Evolutionary conservation across 2,329 filamentous ascomycete species (phyloP), one percentile per base, ranked within the genome.

Genomic region (Aspergillus pseudotamarii): DNA sequence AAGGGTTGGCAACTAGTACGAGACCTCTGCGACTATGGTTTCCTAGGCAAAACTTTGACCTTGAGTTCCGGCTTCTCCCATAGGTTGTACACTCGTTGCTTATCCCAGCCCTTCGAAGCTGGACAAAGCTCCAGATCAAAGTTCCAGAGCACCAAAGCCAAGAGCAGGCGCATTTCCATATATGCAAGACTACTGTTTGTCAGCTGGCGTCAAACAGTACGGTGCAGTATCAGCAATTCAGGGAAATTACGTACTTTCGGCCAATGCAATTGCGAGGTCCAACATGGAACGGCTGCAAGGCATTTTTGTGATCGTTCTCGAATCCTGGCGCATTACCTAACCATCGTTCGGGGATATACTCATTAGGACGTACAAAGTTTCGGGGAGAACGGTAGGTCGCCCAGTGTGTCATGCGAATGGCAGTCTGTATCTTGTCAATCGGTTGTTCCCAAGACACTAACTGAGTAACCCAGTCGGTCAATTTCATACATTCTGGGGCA

Each of bases 141-240:
- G 57, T 80, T 81, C 72, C 75, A 84, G 1, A 85, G 65, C 19
- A 85, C 67, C 4, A 78, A 77, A 0, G 78, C 76, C n/a, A 85
- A 67, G 45, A 84, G 78, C 9, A 83, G 70, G 3, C 82, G 75
- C 75, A 84, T 80, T 66, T 85, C 82, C 23, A 80, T 72, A 57
- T 82, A 83, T 1, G 82, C 81, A 36, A 85, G 71, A 56, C 80
- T 83, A 23, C 4, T 23, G 16, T 32, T 57, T 14, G 23, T 59
- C 51, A 61, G 55, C 28, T 12, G 32, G 2, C 9, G 16, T 6
- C 21, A 4, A 50, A 3, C 2, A 50, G 4, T 9, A 30, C 1
- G 45, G 14, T 5, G 26, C 3, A 26, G 26, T 26, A 26, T 26
- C 26, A 26, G 26, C 26, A 26, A 26, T 28, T 16, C 10, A 4